Conservation (phyloP, 176 grass and related monocot species). For the Eragrostis curvula region DNA sequence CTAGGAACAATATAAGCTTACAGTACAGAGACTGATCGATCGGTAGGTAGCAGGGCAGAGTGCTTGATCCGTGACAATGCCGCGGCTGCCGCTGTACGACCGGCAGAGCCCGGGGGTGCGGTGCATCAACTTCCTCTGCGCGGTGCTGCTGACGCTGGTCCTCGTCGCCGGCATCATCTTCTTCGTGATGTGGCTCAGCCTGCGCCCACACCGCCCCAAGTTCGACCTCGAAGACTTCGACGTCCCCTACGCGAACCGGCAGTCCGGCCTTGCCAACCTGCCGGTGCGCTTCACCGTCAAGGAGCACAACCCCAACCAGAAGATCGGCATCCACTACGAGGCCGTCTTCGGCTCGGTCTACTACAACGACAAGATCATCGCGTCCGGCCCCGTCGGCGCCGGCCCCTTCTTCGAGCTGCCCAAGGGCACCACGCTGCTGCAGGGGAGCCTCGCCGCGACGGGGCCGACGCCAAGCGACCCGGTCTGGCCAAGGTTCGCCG, state of each 20-base stretch:
- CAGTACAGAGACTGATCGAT: not conserved
- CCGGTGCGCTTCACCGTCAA: conserved; percentile 59
- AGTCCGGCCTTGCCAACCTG: conserved; percentile 49
- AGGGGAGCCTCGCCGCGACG: conserved; percentile 35
- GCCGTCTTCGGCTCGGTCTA: conserved; percentile 50
- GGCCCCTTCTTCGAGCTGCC: conserved; percentile 70
- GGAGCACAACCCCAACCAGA: conserved; percentile 80
- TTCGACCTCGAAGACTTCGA: conserved; percentile 66
- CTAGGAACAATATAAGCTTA: not conserved
- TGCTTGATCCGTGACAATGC: not conserved
- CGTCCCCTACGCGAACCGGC: conserved; percentile 39
- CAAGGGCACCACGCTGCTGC: conserved; percentile 58
- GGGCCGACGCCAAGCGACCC: conserved; percentile 35
- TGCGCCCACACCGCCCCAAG: conserved; percentile 74
- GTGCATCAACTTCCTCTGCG: conserved; percentile 62
- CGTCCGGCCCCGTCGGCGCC: conserved; percentile 39
- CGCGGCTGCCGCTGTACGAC: conserved; percentile 21
- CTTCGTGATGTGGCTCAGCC: conserved; percentile 92
- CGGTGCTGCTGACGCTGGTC: conserved; percentile 58
- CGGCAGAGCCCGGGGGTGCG: conserved; percentile 46
- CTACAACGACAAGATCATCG: conserved; percentile 62
- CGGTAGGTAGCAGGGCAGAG: not conserved
- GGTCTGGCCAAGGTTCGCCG: conserved; percentile 45
- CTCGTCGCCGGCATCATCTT: conserved; percentile 62
- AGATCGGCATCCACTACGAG: conserved; percentile 70